Percentiles rank a stretch among this genome's conserved stretches.
Conservation (phyloP, 768 basidiomycete species). For the Trametes cingulata region DNA sequence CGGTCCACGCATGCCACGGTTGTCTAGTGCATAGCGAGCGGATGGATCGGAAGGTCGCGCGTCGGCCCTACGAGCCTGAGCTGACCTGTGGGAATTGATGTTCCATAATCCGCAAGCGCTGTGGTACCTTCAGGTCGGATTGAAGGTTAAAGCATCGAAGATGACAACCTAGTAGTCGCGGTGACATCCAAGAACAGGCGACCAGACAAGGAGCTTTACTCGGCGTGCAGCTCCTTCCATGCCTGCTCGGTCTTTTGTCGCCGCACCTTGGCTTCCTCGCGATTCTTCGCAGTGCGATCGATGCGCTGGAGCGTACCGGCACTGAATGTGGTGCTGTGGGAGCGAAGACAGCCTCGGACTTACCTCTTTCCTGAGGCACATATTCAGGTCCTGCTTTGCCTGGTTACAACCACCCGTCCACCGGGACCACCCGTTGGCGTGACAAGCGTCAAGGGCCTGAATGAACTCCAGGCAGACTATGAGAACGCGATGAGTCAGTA, state of each 20-base stretch:
- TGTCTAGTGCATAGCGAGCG: not conserved
- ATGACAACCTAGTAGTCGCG: not conserved
- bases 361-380: constrained; percentile 74
- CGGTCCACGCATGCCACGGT: too few species aligned
- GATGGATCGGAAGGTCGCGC: not conserved
- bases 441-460: constrained; percentile 72
- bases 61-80: not conserved
- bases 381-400: constrained; percentile 66
- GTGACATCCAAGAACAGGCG: not conserved
- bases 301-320: constrained; percentile 47
- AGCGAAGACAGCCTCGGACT: not conserved
- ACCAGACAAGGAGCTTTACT: constrained; percentile 24
- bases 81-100: not conserved
- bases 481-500: constrained; percentile 19
- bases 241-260: constrained; percentile 58
- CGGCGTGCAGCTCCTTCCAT: constrained; percentile 56
- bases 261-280: constrained; percentile 59
- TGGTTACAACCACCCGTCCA: constrained; percentile 71
- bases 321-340: not conserved
- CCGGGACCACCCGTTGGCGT: constrained; percentile 60
- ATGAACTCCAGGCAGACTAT: constrained; percentile 77
- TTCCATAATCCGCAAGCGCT: not conserved
- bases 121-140: not conserved
- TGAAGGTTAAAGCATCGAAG: too few species aligned
- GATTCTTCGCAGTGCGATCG: constrained; percentile 58